Evolutionary conservation across 2,329 filamentous ascomycete species (phyloP).

Genomic region (Fusarium tricinctum): DNA sequence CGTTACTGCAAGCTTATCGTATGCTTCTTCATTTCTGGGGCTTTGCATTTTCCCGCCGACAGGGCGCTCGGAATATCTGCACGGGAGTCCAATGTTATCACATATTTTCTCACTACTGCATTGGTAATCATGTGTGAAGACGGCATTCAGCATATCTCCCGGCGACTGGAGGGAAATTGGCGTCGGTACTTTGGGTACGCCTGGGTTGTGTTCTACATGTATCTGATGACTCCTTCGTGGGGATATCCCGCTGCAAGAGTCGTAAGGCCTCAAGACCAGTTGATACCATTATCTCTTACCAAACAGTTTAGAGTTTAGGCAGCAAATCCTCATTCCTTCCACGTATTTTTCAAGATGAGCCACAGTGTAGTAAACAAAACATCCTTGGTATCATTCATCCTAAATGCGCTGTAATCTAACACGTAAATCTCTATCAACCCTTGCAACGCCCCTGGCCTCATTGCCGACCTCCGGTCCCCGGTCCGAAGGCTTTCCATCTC

Average conservation of each 20-base stretch:
- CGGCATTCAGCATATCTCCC: slow-evolving; percentile 17
- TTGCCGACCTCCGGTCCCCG: slow-evolving; percentile 43
- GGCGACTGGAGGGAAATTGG: neutral
- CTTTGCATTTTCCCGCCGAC: slow-evolving; percentile 36
- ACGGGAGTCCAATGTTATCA: slow-evolving; percentile 31
- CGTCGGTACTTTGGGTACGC: slow-evolving; percentile 25
- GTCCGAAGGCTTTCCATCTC: slow-evolving; percentile 28
- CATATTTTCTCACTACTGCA: slow-evolving; percentile 28
- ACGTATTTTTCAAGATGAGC: no score
- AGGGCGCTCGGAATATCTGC: slow-evolving; percentile 29
- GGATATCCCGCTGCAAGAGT: slow-evolving; percentile 39
- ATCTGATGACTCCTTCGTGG: slow-evolving; percentile 44
- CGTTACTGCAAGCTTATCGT: slow-evolving; percentile 37
- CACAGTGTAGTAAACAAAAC: neutral
- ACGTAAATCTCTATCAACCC: slow-evolving; percentile 43
- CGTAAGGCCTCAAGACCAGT: slow-evolving; percentile 21
- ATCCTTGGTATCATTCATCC: slow-evolving; percentile 1
- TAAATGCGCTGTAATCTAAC: slow-evolving; percentile 35
- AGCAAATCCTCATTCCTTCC: neutral
- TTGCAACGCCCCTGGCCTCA: slow-evolving; percentile 44
- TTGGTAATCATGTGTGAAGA: slow-evolving; percentile 39
- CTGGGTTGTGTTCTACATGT: slow-evolving; percentile 38
- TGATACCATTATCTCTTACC: slow-evolving; percentile 24
- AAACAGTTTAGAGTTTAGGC: neutral
- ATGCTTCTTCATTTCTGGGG: slow-evolving; percentile 38